A percentile compares a stretch with the other conserved stretches of the same genome.
Evolutionary conservation across 23 red algal species (phyloP).

Genomic region (Agarophyton chilense): DNA sequence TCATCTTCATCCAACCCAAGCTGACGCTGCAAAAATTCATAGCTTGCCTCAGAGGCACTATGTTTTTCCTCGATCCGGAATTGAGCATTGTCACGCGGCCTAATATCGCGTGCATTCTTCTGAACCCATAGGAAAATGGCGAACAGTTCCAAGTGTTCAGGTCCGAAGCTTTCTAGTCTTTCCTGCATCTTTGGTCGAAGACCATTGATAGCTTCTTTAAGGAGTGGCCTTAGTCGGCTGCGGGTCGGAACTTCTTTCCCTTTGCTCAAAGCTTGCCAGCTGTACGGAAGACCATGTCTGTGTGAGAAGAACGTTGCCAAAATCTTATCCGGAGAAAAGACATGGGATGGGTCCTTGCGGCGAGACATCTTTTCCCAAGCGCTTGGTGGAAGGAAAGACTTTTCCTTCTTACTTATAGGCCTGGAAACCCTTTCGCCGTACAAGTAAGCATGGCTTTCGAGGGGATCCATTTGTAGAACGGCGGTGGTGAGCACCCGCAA

Average conservation of each 20-base stretch:
- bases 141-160: slow-evolving; percentile 43
- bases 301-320: slow-evolving; percentile 3
- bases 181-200: slow-evolving; percentile 30
- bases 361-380: slow-evolving; percentile 5
- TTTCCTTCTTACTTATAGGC: not conserved
- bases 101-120: not conserved
- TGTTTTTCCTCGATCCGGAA: not conserved
- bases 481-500: slow-evolving; percentile 41
- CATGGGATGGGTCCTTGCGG: not conserved
- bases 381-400: slow-evolving; percentile 16
- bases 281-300: slow-evolving; percentile 9
- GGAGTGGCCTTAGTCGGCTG: not conserved
- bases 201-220: slow-evolving; percentile 40
- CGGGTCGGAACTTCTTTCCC: not conserved
- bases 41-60: not conserved
- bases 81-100: not conserved
- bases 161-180: not conserved
- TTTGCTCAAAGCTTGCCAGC: not conserved
- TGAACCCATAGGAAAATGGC: slow-evolving; percentile 40
- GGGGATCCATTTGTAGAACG: slow-evolving; percentile 18
- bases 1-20: slow-evolving; percentile 41
- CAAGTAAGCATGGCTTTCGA: not conserved
- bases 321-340: not conserved
- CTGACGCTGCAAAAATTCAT: slow-evolving; percentile 37
- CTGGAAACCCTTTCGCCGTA: not conserved